These are phyloP conservation scores for Fusarium goolgardi DNA, from an alignment of 2,329 filamentous ascomycete genomes.

Conservation along the genomic window DNA sequence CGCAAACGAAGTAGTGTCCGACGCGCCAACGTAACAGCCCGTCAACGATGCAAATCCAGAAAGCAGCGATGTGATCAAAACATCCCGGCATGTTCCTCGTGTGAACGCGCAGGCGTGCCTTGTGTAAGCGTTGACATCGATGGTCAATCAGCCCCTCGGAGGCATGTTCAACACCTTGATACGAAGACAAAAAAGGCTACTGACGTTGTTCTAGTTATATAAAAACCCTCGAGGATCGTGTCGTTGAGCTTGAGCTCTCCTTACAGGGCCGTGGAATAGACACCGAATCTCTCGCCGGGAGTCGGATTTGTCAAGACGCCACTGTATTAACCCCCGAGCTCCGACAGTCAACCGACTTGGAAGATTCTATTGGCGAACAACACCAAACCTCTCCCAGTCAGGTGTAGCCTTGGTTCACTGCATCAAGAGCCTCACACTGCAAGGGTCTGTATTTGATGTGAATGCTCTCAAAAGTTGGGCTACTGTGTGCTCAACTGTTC, in stretches of 20 bases:
- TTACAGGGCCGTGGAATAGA: conserved; percentile 19
- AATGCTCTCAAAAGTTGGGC: conserved; percentile 17
- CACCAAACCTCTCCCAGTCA: conserved; percentile 42
- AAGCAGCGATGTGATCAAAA: conserved; percentile 43
- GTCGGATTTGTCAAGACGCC: neutral
- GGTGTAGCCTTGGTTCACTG: conserved; percentile 44
- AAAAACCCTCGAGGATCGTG: conserved; percentile 43
- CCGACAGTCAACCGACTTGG: neutral
- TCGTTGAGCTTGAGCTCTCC: conserved; percentile 41
- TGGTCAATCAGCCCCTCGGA: conserved; percentile 28
- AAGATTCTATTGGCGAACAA: conserved; percentile 47
- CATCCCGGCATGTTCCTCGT: conserved; percentile 39
- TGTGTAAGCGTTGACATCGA: conserved; percentile 40
- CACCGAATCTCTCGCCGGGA: neutral
- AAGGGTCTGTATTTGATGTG: neutral
- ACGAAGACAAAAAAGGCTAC: fast-evolving
- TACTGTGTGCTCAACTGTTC: conserved; percentile 40
- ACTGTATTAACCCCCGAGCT: neutral
- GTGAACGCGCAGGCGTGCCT: conserved; percentile 22
- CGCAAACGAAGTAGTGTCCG: conserved; percentile 30
- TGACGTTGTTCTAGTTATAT: conserved; percentile 35
- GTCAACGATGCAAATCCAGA: conserved; percentile 33
- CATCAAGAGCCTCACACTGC: neutral
- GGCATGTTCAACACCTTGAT: neutral
- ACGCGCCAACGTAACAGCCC: conserved; percentile 41